Percentiles rank a stretch among this genome's conserved stretches.
Evolutionary conservation across 305 asterid species (phyloP).

Genomic region (Euphrasia arctica): DNA sequence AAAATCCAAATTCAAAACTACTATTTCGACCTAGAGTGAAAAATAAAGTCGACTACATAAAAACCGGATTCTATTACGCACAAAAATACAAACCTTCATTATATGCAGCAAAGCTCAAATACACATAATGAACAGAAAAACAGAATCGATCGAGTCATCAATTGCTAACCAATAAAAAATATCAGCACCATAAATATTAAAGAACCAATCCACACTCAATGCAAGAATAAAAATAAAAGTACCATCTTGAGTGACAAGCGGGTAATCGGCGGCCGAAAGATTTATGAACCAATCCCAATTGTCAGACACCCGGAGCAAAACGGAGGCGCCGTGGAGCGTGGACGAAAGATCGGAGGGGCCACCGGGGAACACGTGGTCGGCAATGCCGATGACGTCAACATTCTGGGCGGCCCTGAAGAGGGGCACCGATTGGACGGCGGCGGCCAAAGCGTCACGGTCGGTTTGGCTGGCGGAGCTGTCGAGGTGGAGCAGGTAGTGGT

Average conservation of each 20-base stretch:
- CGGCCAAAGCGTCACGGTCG: conserved; percentile 70
- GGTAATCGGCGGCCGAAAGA: conserved; percentile 73
- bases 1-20: not conserved
- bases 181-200: conserved; percentile 35
- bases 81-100: not conserved
- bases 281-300: conserved; percentile 92
- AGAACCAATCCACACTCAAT: not conserved
- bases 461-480: conserved; percentile 55
- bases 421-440: conserved; percentile 46
- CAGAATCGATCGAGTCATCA: not conserved
- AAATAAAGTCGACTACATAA: not conserved
- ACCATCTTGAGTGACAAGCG: conserved; percentile 94
- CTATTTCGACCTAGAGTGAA: not conserved
- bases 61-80: not conserved
- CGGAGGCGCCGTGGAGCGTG: conserved; percentile 73
- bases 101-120: conserved; percentile 5
- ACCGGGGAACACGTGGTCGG: conserved; percentile 46
- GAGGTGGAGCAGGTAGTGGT: conserved; percentile 73
- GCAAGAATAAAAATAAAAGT: conserved; percentile 7
- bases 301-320: conserved; percentile 51
- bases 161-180: not conserved
- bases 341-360: conserved; percentile 78
- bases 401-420: conserved; percentile 74
- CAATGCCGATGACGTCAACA: conserved; percentile 71
- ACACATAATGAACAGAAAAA: not conserved